A percentile compares a stretch with the other conserved stretches of the same genome.
phyloP scores from a whole-genome alignment of 352 stramenopile genomes.

The Globisporangium recalcitrans region DNA sequence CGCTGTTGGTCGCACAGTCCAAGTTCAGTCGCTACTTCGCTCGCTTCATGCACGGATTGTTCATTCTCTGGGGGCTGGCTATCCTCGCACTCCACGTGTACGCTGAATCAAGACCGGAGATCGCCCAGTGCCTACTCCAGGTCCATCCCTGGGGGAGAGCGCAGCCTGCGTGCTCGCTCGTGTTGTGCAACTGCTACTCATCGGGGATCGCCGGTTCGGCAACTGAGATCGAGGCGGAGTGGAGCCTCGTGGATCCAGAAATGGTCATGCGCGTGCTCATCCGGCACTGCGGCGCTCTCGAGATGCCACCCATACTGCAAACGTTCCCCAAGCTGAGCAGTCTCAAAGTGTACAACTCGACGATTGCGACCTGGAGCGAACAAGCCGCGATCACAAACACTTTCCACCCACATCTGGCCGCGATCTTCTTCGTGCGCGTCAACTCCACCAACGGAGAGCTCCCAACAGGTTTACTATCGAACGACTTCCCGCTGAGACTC shows the following conservation, averaged over 20 bases:
- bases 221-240: constrained; percentile 15
- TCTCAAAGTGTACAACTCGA: constrained; percentile 38
- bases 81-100: constrained; percentile 23
- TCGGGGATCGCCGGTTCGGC: constrained; percentile 10
- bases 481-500: constrained; percentile 12
- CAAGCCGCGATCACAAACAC: constrained; percentile 24
- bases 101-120: constrained; percentile 10
- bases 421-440: constrained; percentile 22
- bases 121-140: constrained; percentile 22
- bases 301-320: constrained; percentile 18
- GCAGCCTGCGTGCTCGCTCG: constrained; percentile 23
- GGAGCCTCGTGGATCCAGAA: constrained; percentile 15
- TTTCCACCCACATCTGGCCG: constrained; percentile 19
- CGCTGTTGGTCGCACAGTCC: neutral
- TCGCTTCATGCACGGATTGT: neutral
- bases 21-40: neutral
- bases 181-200: constrained; percentile 24
- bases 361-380: constrained; percentile 20
- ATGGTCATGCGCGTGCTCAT: constrained; percentile 23
- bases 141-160: constrained; percentile 20
- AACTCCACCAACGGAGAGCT: constrained; percentile 16
- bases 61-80: constrained; percentile 14
- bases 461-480: constrained; percentile 5
- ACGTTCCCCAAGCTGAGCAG: constrained; percentile 19
- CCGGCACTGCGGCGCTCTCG: constrained; percentile 22